These are phyloP conservation scores for Aspergillus sergii DNA, from an alignment of 2,329 filamentous ascomycete species.

Conservation along the genomic window DNA sequence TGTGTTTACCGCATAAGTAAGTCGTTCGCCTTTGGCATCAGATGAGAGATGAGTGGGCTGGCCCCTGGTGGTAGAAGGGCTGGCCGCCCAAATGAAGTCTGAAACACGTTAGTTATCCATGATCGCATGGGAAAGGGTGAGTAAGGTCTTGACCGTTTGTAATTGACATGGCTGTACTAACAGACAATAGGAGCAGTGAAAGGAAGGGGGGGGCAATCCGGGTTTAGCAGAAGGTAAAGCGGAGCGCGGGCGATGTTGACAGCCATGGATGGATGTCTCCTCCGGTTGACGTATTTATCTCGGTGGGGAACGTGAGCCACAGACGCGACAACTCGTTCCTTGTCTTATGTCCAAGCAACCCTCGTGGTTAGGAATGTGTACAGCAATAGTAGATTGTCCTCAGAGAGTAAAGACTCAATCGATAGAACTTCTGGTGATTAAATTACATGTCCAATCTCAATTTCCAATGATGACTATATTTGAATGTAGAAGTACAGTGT, in stretches of 20 bases:
- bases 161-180: constrained; percentile 44
- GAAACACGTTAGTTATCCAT: constrained; percentile 10
- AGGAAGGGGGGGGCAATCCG: constrained; percentile 9
- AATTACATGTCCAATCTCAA: constrained; percentile 6
- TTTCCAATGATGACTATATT: neutral
- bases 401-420: neutral
- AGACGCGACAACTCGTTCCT: neutral
- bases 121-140: neutral
- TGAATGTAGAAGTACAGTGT: neutral
- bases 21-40: constrained; percentile 85
- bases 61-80: constrained; percentile 80
- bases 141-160: constrained; percentile 41
- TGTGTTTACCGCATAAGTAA: constrained; percentile 81
- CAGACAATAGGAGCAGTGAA: constrained; percentile 12
- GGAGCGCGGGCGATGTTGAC: neutral
- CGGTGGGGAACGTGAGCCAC: constrained; percentile 1
- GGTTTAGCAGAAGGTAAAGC: constrained; percentile 5
- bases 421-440: neutral
- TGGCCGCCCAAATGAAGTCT: constrained; percentile 80
- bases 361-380: neutral
- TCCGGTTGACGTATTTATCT: constrained; percentile 3
- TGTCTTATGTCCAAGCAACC: neutral
- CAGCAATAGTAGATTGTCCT: neutral
- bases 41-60: constrained; percentile 86
- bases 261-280: neutral